Conservation (phyloP, 1,284 basidiomycete species). For the Cystobasidiaceae sp. region DNA sequence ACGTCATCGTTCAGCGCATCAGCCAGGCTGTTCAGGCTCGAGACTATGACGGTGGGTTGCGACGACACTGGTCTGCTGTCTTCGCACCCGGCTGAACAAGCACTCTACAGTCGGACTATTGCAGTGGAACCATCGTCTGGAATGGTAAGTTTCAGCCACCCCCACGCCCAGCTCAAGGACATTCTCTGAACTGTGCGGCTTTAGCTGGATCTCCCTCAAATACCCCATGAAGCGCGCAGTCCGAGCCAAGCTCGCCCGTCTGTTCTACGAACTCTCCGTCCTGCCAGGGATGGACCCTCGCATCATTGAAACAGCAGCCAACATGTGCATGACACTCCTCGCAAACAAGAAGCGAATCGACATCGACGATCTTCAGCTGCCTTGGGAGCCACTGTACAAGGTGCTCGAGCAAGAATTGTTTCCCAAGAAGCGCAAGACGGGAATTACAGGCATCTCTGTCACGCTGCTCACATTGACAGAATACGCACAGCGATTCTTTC, state of each 20-base stretch:
- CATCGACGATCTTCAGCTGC: conserved; percentile 75
- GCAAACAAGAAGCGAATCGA: conserved; percentile 66
- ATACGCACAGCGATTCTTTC: conserved; percentile 77
- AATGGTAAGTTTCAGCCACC: conserved; percentile 41
- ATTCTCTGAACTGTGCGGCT: background rate
- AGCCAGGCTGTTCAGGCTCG: conserved; percentile 70
- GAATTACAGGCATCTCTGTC: conserved; percentile 67
- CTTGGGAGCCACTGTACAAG: conserved; percentile 80
- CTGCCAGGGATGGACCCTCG: conserved; percentile 69
- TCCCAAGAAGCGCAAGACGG: conserved; percentile 69
- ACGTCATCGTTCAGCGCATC: conserved; percentile 67
- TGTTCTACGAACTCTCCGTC: conserved; percentile 75
- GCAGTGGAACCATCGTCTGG: conserved; percentile 52
- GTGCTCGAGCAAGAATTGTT: conserved; percentile 76
- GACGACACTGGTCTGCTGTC: conserved; percentile 48
- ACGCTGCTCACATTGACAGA: conserved; percentile 82
- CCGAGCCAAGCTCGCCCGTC: conserved; percentile 66
- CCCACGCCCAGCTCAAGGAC: background rate
- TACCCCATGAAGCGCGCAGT: conserved; percentile 78
- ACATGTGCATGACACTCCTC: conserved; percentile 66
- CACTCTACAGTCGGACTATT: conserved; percentile 49
- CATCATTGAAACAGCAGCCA: conserved; percentile 63
- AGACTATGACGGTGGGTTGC: conserved; percentile 70
- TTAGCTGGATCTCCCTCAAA: conserved; percentile 72
- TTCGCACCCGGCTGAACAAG: conserved; percentile 55